These are phyloP conservation scores for Sonneratia alba DNA, from an alignment of 345 rosid species.

Conservation along the genomic window DNA sequence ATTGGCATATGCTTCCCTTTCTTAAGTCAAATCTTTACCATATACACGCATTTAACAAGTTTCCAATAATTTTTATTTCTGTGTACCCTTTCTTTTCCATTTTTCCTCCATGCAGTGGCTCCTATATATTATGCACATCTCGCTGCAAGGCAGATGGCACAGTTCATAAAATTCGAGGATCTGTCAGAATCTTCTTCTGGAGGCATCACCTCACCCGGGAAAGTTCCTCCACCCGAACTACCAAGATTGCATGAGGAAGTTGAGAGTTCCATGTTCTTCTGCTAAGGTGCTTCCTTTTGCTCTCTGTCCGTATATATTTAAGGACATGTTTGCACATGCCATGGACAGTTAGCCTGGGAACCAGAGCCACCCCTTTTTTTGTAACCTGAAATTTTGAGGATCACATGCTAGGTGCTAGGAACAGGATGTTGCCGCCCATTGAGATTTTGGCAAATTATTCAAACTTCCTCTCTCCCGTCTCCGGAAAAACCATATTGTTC, in stretches of 20 bases:
- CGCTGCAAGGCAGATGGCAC: conserved; percentile 67
- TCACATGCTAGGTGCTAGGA: background rate
- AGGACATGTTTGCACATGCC: background rate
- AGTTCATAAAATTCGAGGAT: conserved; percentile 66
- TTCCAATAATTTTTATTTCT: background rate
- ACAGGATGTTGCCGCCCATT: background rate
- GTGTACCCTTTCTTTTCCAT: background rate
- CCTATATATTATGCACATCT: conserved; percentile 87
- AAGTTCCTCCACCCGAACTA: conserved; percentile 43
- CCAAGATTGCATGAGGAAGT: conserved; percentile 53
- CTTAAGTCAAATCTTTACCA: background rate
- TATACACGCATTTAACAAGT: background rate
- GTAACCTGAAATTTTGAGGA: background rate
- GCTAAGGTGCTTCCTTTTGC: conserved; percentile 33
- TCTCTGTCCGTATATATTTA: background rate
- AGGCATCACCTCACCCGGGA: conserved; percentile 3
- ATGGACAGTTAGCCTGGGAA: background rate
- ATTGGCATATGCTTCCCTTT: background rate
- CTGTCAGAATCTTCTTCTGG: conserved; percentile 40
- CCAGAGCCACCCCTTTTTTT: background rate
- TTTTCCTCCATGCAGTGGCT: conserved; percentile 48
- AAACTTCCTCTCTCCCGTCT: background rate
- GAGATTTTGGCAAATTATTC: background rate
- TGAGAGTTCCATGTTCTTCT: conserved; percentile 70
- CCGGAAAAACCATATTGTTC: background rate